Percentiles rank a stretch among this genome's conserved stretches.
Evolutionary conservation across 2,329 filamentous ascomycete species (phyloP).

Genomic region (Annulohypoxylon truncatum): DNA sequence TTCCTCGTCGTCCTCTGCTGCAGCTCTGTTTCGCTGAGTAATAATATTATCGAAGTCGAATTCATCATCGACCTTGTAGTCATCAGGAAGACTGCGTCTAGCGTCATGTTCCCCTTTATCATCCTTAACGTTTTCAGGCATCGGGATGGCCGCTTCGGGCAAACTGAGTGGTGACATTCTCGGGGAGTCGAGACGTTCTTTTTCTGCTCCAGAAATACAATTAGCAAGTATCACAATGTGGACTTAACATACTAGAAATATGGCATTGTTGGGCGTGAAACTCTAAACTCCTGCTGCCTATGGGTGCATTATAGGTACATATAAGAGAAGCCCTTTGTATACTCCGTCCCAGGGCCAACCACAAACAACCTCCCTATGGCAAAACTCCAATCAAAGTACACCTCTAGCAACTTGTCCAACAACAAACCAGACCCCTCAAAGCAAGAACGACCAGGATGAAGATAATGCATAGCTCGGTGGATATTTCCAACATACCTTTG

Average conservation of each 20-base stretch:
- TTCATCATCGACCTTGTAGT: not conserved
- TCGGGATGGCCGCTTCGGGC: not conserved
- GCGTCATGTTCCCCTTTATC: not conserved
- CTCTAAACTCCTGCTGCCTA: not conserved
- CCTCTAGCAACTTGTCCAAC: not conserved
- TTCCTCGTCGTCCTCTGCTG: not conserved
- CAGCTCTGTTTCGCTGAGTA: conserved; percentile 15
- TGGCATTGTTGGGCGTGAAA: not conserved
- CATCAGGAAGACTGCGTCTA: no score
- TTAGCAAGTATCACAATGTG: not conserved
- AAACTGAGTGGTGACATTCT: not conserved
- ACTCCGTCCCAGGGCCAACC: no score
- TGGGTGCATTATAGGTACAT: not conserved
- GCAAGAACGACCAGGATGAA: not conserved
- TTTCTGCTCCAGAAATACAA: not conserved
- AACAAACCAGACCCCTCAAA: not conserved
- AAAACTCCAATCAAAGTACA: not conserved
- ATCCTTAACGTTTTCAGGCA: not conserved
- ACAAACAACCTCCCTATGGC: not conserved
- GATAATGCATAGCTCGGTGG: not conserved
- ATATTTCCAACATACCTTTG: conserved; percentile 8
- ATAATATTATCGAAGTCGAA: conserved; percentile 20
- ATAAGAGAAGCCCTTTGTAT: no score
- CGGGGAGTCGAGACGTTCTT: not conserved
- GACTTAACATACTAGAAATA: not conserved